Evolutionary conservation across 1,284 basidiomycete genomes (phyloP), one percentile per base, ranked within the genome.

Genomic region (Heterobasidion annosum): DNA sequence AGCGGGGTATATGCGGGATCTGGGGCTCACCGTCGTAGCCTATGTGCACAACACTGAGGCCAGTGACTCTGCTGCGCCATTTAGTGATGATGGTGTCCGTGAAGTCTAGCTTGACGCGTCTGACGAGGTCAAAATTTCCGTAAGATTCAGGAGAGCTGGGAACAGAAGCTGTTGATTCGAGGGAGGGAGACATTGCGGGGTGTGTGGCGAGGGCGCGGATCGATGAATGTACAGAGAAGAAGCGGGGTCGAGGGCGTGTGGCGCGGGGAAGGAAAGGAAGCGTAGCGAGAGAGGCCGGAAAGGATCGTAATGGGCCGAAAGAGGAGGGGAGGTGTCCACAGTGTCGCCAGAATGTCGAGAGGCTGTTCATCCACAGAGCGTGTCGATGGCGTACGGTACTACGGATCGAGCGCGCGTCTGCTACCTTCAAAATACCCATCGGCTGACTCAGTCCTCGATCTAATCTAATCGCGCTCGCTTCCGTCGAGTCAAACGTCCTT

Each of bases 71-170:
- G 62, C 91, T 93, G 63, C 78, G 81, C 91, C 91, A 94, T 68
- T 91, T 93, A 12, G 88, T 89, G 50, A 94, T 75, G 34, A 76
- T 72, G 56, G 93, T 82, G 61, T 91, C 87, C 3, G 86, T 84
- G 59, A 83, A 91, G 61, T 83, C 82, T 40, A 92, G 73, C 62
- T 85, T 81, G 62, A 91, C 70, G 35, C 77, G 75, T 63, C 82
- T 83, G 59, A 93, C 70, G 42, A 93, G 78, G 67, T 93, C 88
- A 63, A 93, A 94, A 65, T 92, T 91, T 53, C 83, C 88, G 61
- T 76, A 79, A 12, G 66, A 69, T 61, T 77, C 70, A 13, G 46
- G 37, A 34, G 43, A 16, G 2, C 25, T 32, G 34, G 57, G 19
- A 19, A 56, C 16, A 4, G 40, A 12, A 34, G 42, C 40, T n/a